Percentiles rank a stretch among this genome's conserved stretches.
Conservation (phyloP, 1,139 yeast genomes). For the Pneumocystis carinii region DNA sequence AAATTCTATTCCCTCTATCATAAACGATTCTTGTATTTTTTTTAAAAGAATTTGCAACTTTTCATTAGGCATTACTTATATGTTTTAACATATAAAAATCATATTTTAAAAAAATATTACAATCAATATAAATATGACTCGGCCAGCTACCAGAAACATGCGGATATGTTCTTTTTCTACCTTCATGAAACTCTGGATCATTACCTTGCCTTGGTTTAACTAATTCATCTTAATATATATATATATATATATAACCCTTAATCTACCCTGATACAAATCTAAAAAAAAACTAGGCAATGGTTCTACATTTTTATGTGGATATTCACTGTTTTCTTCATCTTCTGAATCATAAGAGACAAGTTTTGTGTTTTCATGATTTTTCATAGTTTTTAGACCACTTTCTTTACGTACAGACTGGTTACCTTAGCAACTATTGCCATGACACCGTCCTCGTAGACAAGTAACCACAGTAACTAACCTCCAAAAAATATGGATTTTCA, state of each 20-base stretch:
- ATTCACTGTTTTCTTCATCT: background rate
- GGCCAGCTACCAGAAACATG: conserved; percentile 25
- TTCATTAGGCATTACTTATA: background rate
- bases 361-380: background rate
- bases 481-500: background rate
- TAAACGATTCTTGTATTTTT: conserved; percentile 2
- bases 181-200: conserved; percentile 20
- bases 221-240: conserved; percentile 2
- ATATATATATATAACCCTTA: background rate
- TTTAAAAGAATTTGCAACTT: conserved; percentile 4
- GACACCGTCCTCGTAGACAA: background rate
- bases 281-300: conserved; percentile 20
- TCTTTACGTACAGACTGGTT: background rate
- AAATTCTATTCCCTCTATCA: background rate
- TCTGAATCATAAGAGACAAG: background rate
- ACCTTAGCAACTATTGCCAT: background rate
- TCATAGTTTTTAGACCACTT: background rate
- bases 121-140: conserved; percentile 23
- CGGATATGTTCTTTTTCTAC: conserved; percentile 18
- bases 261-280: conserved; percentile 16
- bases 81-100: background rate
- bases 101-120: conserved; percentile 15
- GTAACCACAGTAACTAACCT: background rate
- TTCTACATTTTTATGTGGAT: background rate
- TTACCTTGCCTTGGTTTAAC: conserved; percentile 17